Evolutionary conservation across 306 rosid species (phyloP).

Genomic region (Prunus fruticosa): DNA sequence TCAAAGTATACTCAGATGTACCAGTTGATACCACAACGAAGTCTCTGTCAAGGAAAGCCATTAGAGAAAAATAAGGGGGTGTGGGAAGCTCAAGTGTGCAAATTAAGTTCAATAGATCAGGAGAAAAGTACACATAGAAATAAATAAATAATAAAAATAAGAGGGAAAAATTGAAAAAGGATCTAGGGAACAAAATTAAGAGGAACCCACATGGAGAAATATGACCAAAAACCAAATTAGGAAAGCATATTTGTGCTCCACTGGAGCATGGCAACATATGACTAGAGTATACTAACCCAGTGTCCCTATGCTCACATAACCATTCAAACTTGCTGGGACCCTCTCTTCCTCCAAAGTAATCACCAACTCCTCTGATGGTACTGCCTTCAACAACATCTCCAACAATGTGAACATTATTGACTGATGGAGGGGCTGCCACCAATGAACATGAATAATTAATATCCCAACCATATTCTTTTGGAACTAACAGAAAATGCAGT

Average conservation of each 20-base stretch:
- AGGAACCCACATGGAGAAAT: conserved; percentile 16
- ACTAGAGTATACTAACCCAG: conserved; percentile 58
- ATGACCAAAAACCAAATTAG: conserved; percentile 7
- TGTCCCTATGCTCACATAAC: conserved; percentile 61
- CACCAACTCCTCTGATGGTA: conserved; percentile 80
- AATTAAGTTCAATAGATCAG: not conserved
- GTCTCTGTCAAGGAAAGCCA: conserved; percentile 49
- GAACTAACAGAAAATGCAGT: not conserved
- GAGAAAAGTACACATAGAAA: not conserved
- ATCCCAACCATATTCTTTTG: not conserved
- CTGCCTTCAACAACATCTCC: conserved; percentile 86
- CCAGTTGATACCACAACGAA: conserved; percentile 66
- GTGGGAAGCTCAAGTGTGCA: conserved; percentile 16
- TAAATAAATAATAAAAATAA: not conserved
- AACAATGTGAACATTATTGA: conserved; percentile 64
- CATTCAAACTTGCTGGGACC: conserved; percentile 99
- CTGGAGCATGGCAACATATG: conserved; percentile 6
- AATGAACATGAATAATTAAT: conserved; percentile 2
- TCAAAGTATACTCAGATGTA: conserved; percentile 76
- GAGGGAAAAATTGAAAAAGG: not conserved
- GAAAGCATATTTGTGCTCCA: not conserved
- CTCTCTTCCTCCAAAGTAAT: conserved; percentile 97
- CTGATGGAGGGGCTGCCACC: conserved; percentile 86
- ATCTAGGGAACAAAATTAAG: conserved; percentile 9
- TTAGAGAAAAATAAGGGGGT: conserved; percentile 4